Conservation (phyloP, 192 early-diverging fungal species). For the Geranomyces variabilis region DNA sequence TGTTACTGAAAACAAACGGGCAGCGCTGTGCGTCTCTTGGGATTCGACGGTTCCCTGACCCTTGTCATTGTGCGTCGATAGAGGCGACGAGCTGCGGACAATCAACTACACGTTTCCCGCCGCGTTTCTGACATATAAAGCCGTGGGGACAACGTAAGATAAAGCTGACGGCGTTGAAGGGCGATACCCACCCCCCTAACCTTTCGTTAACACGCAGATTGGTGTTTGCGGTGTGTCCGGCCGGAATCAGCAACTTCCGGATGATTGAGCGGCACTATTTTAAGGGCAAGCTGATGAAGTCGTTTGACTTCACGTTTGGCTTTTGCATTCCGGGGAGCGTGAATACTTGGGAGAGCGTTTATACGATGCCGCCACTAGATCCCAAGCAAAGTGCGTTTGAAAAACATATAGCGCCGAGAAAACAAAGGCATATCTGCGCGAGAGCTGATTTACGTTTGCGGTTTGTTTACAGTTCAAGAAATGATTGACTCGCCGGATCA, state of each 20-base stretch:
- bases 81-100: conserved; percentile 34
- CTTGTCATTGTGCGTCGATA: neutral
- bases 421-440: neutral
- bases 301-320: conserved; percentile 62
- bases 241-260: conserved; percentile 48
- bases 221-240: conserved; percentile 55
- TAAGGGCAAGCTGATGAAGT: conserved; percentile 51
- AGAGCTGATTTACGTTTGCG: too few relatives aligned
- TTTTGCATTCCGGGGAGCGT: conserved; percentile 62
- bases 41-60: neutral
- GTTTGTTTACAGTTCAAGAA: conserved; percentile 41
- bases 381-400: conserved; percentile 9
- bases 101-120: conserved; percentile 37
- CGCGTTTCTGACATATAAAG: conserved; percentile 31
- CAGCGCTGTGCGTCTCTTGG: too few relatives aligned
- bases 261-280: conserved; percentile 66
- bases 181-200: too few relatives aligned
- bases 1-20: too few relatives aligned
- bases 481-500: conserved; percentile 46
- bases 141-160: conserved; percentile 45
- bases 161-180: too few relatives aligned
- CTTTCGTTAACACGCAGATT: conserved; percentile 32
- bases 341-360: conserved; percentile 60
- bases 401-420: too few relatives aligned
- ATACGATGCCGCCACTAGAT: conserved; percentile 32